These are phyloP conservation scores for Cucurbita moschata DNA, from an alignment of 306 rosid genomes.

Conservation along the genomic window DNA sequence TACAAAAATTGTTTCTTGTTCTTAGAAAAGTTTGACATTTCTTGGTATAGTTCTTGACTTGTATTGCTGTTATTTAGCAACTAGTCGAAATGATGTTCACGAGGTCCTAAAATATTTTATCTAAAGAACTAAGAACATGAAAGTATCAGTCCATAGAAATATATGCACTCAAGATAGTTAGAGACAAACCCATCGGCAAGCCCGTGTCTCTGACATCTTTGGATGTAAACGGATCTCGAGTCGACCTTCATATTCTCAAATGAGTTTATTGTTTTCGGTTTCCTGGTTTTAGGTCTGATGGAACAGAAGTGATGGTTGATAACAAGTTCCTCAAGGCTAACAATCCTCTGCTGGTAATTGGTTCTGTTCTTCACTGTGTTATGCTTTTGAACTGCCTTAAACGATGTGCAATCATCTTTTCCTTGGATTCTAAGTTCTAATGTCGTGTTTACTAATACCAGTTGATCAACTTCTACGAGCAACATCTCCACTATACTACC, in stretches of 20 bases:
- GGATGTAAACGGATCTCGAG: background rate
- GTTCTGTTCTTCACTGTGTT: background rate
- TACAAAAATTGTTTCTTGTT: no score
- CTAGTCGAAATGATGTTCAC: background rate
- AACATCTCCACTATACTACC: constrained; percentile 65
- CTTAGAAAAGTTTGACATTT: background rate
- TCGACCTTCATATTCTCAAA: background rate
- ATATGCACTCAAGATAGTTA: background rate
- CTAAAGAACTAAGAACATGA: background rate
- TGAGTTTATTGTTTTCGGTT: background rate
- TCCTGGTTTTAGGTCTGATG: constrained; percentile 49
- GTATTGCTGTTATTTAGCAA: background rate
- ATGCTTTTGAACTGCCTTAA: background rate
- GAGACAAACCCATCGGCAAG: background rate
- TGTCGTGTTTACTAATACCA: constrained; percentile 12
- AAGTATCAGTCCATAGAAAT: background rate
- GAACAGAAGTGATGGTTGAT: constrained; percentile 70
- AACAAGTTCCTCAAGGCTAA: constrained; percentile 73
- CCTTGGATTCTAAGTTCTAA: background rate
- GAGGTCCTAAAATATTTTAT: no score
- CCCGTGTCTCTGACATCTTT: background rate
- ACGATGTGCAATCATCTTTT: background rate
- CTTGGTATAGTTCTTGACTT: background rate
- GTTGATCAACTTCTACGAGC: constrained; percentile 86
- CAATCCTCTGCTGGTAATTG: constrained; percentile 67